Base-by-base conservation (phyloP, 176 grass and related monocot genomes). In the Chloris gayana region DNA sequence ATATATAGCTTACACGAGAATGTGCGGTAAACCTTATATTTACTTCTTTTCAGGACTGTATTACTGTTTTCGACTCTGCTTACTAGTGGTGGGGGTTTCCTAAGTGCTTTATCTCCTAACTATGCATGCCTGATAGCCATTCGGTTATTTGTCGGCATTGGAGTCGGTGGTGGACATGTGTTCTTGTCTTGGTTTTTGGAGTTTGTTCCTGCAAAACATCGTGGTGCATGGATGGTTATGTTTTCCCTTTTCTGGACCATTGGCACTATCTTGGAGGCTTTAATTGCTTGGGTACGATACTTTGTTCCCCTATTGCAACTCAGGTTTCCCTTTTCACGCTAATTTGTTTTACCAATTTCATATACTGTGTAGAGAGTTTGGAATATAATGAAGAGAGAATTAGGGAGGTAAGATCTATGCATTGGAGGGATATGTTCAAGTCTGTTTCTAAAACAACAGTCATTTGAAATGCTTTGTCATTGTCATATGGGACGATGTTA, bases 121-220 rank as follows among this genome's bases (percentile, higher is more conserved):
- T 94, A 94, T 69, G 77, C 81, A 18, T 91, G 80, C 22, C 69
- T 94, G 70, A 17, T 94, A 14, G 60, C 46, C 14, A 61, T 90
- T 53, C 88, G 92, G 22, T 94, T 91, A 79, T 4, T 86, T 29
- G 92, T 94, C 11, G 88, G 92, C 64, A 64, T 94, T 19, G 92
- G 92, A 84, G 74, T 87, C 50, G 88, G 88, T 1, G 89, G 88
- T 11, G 85, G 71, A 1, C 88, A 86, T 49, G 92, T 91, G 37
- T 86, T 94, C 67, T 34, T 72, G 49, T 89, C 92, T 84, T 94
- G 92, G 92, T 94, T 94, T 81, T 76, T 94, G 64, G 92, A 94
- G 67, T 94, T 94, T 14, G 77, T 94, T 87, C 88, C 92, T 77
- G 50, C 80, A 70, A 72, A 62, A 73, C 88, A 88, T 77, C 85